Percentiles rank a stretch among this genome's conserved stretches.
Conservation (phyloP, 2,329 filamentous ascomycete species). For the Metarhizium guizhouense region DNA sequence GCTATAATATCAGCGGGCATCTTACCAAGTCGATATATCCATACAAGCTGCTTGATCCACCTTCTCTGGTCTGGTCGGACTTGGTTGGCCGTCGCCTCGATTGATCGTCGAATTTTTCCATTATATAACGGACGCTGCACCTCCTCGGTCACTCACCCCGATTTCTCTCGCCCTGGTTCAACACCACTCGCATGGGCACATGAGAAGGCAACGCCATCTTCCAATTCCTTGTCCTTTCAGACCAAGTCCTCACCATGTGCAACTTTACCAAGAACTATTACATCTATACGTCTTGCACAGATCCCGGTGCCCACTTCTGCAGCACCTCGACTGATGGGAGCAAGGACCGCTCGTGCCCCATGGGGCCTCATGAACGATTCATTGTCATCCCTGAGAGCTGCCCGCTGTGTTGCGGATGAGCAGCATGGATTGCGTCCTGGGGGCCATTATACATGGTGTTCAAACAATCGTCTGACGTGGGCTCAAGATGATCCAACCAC, state of each 20-base stretch:
- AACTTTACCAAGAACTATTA: constrained; percentile 69
- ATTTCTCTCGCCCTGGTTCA: too few relatives aligned
- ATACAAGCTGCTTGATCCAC: background rate
- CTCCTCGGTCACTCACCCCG: too few relatives aligned
- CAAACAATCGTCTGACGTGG: background rate
- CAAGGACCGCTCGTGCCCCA: constrained; percentile 47
- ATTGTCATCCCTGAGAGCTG: constrained; percentile 60
- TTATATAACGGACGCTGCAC: too few relatives aligned
- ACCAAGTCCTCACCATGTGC: constrained; percentile 37
- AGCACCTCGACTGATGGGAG: constrained; percentile 59
- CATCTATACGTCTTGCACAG: constrained; percentile 62
- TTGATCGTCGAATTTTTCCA: too few relatives aligned
- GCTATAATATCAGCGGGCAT: too few relatives aligned
- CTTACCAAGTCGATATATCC: too few relatives aligned
- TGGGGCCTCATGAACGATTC: constrained; percentile 63
- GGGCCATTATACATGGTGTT: background rate
- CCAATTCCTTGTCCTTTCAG: background rate
- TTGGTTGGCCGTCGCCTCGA: too few relatives aligned
- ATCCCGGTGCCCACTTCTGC: constrained; percentile 64
- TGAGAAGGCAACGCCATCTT: too few relatives aligned
- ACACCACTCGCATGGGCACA: too few relatives aligned
- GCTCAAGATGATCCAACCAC: background rate
- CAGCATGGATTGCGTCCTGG: background rate
- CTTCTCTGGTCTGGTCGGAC: too few relatives aligned
- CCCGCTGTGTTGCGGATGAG: constrained; percentile 31